Evolutionary conservation across 176 grass and related monocot species (phyloP), one percentile per base, ranked within the genome.

Genomic region (Tuctoria greenei): DNA sequence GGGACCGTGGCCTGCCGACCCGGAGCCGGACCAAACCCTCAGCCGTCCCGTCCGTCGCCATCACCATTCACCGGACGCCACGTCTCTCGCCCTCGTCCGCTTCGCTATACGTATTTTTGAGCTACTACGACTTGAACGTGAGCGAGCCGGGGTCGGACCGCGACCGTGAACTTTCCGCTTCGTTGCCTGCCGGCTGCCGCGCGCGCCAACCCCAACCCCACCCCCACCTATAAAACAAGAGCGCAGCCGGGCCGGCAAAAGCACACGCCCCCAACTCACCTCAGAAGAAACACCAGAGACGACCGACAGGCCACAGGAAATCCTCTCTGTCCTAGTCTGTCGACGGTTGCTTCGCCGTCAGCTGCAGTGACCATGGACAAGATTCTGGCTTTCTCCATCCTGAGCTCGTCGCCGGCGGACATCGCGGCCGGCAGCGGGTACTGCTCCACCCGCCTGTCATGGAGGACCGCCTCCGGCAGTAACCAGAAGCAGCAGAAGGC

Each of bases 311-410:
- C 25, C 21, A 18, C 40, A 18, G 27, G 17, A 16, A 20, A 20
- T 51, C 51, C 51, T 21, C 20, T 23, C 51, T 3, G 31, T n/a
- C n/a, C n/a, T n/a, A n/a, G n/a, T n/a, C n/a, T n/a, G n/a, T n/a
- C n/a, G n/a, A n/a, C n/a, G n/a, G n/a, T n/a, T n/a, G n/a, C n/a
- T n/a, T n/a, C n/a, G n/a, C n/a, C 31, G 31, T 1, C 31, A 31
- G 31, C 31, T 31, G 31, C 31, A 31, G 31, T 3, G 31, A 4
- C 50, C 80, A 91, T 91, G 89, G 85, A 88, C 66, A 88, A 88
- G 89, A 80, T 85, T 27, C 76, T 91, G 27, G 89, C 85, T 6
- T 87, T 91, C 81, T 91, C 89, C 6, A 91, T 91, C 81, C 77
- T 91, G 6, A 91, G 85, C 81, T 88, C 89, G 0, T 84, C 89